These are phyloP conservation scores for Musa acuminata DNA, from an alignment of 176 grass and related monocot species.

Conservation along the genomic window DNA sequence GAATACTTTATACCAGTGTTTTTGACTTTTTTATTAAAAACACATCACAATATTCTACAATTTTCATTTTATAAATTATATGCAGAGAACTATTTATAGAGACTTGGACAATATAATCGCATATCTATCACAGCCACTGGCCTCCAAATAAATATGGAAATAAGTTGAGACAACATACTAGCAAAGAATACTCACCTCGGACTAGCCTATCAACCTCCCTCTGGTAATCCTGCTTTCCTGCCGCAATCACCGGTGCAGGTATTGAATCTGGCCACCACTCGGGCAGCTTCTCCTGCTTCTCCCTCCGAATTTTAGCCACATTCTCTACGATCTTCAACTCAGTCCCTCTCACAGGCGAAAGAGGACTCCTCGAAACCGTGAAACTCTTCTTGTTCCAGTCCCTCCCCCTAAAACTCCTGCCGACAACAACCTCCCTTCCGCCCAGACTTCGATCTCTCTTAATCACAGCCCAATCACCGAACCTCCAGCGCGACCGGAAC, in stretches of 20 bases:
- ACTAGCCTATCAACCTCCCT: constrained; percentile 46
- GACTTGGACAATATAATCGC: no score
- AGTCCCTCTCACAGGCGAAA: constrained; percentile 16
- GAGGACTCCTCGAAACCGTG: constrained; percentile 20
- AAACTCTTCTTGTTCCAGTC: constrained; percentile 1
- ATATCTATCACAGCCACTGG: neutral
- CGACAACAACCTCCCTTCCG: constrained; percentile 58
- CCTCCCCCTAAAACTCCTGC: constrained; percentile 9
- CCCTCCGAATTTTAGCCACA: neutral
- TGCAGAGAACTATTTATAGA: no score
- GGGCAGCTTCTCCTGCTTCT: constrained; percentile 22
- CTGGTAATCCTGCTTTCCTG: constrained; percentile 22
- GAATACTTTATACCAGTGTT: no score
- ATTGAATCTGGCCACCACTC: constrained; percentile 47
- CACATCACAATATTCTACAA: no score
- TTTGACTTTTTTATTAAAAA: no score
- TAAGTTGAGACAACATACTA: neutral
- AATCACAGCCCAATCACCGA: constrained; percentile 13
- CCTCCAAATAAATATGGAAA: neutral
- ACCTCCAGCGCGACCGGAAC: constrained; percentile 18
- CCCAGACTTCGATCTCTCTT: constrained; percentile 60
- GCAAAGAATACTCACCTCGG: constrained; percentile 33
- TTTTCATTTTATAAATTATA: no score
- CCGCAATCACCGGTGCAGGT: constrained; percentile 3
- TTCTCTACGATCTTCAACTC: neutral